Base-by-base conservation (phyloP, 2,329 filamentous ascomycete species). In the Diaporthe nobilis region DNA sequence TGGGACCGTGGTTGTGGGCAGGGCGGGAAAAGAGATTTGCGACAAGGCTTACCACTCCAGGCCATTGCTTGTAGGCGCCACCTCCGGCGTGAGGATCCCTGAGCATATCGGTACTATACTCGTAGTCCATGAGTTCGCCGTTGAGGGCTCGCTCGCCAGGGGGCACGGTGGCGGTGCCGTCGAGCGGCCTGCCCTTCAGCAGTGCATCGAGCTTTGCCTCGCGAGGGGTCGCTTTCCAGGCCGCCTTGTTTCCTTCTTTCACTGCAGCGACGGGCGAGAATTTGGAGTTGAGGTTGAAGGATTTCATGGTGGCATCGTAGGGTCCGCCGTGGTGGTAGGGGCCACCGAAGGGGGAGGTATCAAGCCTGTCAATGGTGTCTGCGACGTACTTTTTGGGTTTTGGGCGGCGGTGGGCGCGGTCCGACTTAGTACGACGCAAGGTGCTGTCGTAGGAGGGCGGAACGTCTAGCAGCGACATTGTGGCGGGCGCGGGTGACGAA, bases 281-380 rank as follows among this genome's bases (percentile, higher is more conserved):
- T 78, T 84, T 84, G 79, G 86, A 88, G 80, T 91, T 88, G 5
- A 85, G 87, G 85, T 98, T 98, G 65, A 94, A 90, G 17, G 94
- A 91, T 1, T 93, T 87, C 71, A 95, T 88, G 2, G 94, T 93
- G 13, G 96, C 95, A 82, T 98, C 96, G 80, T 94, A 98, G 0
- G 96, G 96, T 0, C 96, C 96, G 78, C 93, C 94, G 80, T 98
- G 96, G 83, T 98, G 96, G 84, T 98, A 98, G 3, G 89, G 85
- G 25, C 88, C 89, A 70, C 90, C 90, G 55, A 88, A 83, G n/a
- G 90, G 84, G 3, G 89, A 86, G 72, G 87, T 88, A 82, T 98
- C 96, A 1, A 98, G 90, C 7, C 87, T 86, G 82, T 98, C 96
- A 80, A 98, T 97, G 12, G 89, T 88, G 83, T 98, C 96, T 2